phyloP scores from a whole-genome alignment of 1,284 basidiomycete species.

The Athelia sp. region DNA sequence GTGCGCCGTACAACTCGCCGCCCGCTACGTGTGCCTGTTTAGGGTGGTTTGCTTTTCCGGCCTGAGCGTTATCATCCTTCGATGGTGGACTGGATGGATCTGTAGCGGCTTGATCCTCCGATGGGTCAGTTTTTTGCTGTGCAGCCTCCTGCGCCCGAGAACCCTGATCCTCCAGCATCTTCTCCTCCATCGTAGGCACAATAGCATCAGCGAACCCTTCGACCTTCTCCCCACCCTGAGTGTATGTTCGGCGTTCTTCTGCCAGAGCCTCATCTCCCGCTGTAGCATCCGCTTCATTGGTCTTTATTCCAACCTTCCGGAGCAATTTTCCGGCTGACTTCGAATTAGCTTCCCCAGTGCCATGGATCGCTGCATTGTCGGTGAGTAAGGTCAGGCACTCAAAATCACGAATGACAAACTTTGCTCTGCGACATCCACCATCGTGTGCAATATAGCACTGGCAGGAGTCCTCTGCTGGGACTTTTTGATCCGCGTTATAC shows the following conservation, averaged over 20 bases:
- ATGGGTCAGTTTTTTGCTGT: too few relatives aligned
- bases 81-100: too few relatives aligned
- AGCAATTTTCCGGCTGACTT: slow-evolving; percentile 31
- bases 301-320: slow-evolving; percentile 40
- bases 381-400: too few relatives aligned
- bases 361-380: slow-evolving; percentile 33
- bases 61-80: not conserved
- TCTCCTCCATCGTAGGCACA: slow-evolving; percentile 73
- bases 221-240: slow-evolving; percentile 44
- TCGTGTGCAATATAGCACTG: slow-evolving; percentile 31
- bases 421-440: slow-evolving; percentile 39
- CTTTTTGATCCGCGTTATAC: slow-evolving; percentile 34
- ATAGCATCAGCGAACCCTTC: slow-evolving; percentile 60
- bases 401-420: too few relatives aligned
- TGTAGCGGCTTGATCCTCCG: too few relatives aligned
- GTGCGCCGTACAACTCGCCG: slow-evolving; percentile 44
- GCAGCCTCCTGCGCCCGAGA: slow-evolving; percentile 1
- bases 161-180: slow-evolving; percentile 41
- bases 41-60: slow-evolving; percentile 9
- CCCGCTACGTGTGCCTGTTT: slow-evolving; percentile 32
- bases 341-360: slow-evolving; percentile 32
- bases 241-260: slow-evolving; percentile 51
- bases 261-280: slow-evolving; percentile 37
- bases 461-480: slow-evolving; percentile 30
- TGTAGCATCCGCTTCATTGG: slow-evolving; percentile 27